Conservation (phyloP, 129 eudicot genomes). For the Scalesia atractyloides region DNA sequence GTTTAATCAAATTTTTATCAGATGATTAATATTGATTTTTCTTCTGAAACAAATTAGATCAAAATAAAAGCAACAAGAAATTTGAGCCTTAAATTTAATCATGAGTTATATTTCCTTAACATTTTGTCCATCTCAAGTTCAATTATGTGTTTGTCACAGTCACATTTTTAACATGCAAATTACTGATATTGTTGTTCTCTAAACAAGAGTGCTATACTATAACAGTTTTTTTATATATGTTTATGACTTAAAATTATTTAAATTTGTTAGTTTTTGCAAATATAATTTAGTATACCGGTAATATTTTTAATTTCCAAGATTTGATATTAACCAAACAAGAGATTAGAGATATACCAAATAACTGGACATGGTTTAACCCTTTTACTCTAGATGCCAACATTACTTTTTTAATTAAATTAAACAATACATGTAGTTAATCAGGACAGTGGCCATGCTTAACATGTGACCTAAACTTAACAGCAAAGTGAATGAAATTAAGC, state of each 20-base stretch:
- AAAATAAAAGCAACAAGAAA: too few species aligned
- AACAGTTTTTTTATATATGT: background rate
- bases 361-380: slow-evolving; percentile 11
- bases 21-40: too few species aligned
- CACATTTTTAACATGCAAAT: background rate
- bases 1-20: too few species aligned
- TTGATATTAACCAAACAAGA: background rate
- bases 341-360: slow-evolving; percentile 20
- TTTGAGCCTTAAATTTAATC: slow-evolving; percentile 22
- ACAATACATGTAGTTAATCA: too few species aligned
- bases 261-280: background rate
- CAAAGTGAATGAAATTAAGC: too few species aligned
- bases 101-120: slow-evolving; percentile 20
- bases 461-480: too few species aligned
- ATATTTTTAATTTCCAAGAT: background rate
- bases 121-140: background rate
- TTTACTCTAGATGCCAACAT: slow-evolving; percentile 11
- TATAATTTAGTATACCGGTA: background rate
- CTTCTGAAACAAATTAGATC: too few species aligned
- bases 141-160: background rate
- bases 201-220: background rate
- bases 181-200: background rate
- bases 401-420: background rate
- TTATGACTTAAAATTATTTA: background rate
- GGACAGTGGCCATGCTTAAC: too few species aligned